Conservation (phyloP, 352 stramenopile species). For the Thalassiosira exigua region DNA sequence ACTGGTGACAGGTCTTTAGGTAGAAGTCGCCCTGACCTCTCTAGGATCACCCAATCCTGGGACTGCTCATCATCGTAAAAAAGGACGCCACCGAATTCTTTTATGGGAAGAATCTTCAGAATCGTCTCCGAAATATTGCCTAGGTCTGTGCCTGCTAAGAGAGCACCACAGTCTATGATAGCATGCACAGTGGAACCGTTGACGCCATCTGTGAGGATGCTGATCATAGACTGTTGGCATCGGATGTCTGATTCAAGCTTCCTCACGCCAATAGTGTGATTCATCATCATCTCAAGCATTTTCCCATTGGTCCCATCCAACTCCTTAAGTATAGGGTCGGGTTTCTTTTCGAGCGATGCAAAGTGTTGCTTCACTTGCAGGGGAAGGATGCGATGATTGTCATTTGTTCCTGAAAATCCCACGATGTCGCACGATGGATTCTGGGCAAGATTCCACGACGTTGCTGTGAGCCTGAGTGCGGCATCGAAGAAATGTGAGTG, state of each 20-base stretch:
- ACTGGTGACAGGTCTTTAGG: conserved; percentile 84
- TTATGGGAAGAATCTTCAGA: conserved; percentile 43
- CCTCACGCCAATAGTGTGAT: conserved; percentile 54
- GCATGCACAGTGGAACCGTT: conserved; percentile 74
- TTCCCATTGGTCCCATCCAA: conserved; percentile 87
- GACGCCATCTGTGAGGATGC: too few species aligned
- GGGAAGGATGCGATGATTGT: conserved; percentile 87
- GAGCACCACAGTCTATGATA: conserved; percentile 88
- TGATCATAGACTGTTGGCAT: conserved; percentile 54
- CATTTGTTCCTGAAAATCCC: conserved; percentile 91
- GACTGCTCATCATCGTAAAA: conserved; percentile 86
- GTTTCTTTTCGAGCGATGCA: too few species aligned
- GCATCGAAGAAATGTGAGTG: too few species aligned
- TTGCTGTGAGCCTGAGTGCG: conserved; percentile 84
- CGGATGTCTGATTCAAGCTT: conserved; percentile 21
- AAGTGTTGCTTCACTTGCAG: conserved; percentile 83
- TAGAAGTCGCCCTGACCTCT: conserved; percentile 73
- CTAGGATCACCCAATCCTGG: conserved; percentile 87
- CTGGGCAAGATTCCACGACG: conserved; percentile 87
- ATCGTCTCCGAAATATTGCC: conserved; percentile 79
- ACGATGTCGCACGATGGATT: conserved; percentile 71
- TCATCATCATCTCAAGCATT: conserved; percentile 87
- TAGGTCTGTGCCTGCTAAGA: conserved; percentile 85
- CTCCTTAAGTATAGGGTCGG: conserved; percentile 48
- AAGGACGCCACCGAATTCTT: conserved; percentile 79